Base-by-base conservation (phyloP, 2,329 filamentous ascomycete species). In the Fusarium keratoplasticum region DNA sequence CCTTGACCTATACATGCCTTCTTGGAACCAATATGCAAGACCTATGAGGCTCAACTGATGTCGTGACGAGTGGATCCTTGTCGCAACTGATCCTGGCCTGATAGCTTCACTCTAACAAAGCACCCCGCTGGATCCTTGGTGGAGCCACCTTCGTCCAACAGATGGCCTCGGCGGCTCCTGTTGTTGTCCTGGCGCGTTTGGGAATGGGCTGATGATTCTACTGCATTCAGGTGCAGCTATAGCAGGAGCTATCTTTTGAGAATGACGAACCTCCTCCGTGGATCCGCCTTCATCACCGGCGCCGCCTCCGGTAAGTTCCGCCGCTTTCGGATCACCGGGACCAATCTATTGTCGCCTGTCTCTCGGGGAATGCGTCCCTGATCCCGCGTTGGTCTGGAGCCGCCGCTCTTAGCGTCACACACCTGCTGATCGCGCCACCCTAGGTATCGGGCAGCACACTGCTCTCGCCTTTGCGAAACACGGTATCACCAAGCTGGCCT, bases 381-480 rank as follows among this genome's bases (percentile, higher is more conserved):
- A 10, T 29, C 40, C 50, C 22, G 31, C 44, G 33, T 47, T 31
- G 25, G 61, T n/a, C 33, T 8, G 27, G 35, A 59, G 31, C 64
- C 29, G 47, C 40, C 64, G 22, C 33, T 22, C 55, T 61, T 64
- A 44, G 55, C 35, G 61, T 14, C 18, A 33, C n/a, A n/a, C 50
- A 38, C 44, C 6, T 42, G 36, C 64, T 66, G 57, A 67, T 36
- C 25, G 14, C 47, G 22, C 40, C 71, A 4, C 38, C 20, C 74
- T 66, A 87, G 87, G 87, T 73, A 88, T 89, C 69, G 87, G 87
- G 27, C 82, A 85, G 69, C 74, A 81, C 70, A 85, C 85, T 4
- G 86, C 87, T 9, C 82, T 85, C 55, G 81, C 85, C 18, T 85
- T 89, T 67, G 86, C 86, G n/a, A 77, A 79, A 22, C 80, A 88